Base-by-base conservation (phyloP, 2,329 filamentous ascomycete genomes). In the Dendryphion nanum region DNA sequence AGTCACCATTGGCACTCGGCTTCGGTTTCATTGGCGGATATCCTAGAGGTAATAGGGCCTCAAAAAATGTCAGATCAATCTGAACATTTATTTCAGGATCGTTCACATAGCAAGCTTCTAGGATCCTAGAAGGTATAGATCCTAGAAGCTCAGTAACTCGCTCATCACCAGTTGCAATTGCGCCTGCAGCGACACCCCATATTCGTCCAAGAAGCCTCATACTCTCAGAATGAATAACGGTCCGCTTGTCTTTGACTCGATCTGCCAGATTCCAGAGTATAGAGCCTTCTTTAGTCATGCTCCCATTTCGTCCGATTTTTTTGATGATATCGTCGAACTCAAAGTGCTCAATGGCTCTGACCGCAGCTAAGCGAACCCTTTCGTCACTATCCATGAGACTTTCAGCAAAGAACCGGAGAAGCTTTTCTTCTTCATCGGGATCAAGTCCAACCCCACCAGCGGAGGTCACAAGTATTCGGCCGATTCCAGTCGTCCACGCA, bases 161-260 rank as follows among this genome's bases (percentile, higher is more conserved):
- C 51, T 95, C 88, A 53, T 91, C 85, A 12, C 87, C 88, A 36
- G 85, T 81, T 17, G 87, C 82, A 52, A 98, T 86, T 54, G 95
- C 90, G 14, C 89, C 87, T 14, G 84, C 81, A 10, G 88, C 91
- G 14, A 94, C 90, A n/a, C 88, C 90, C 93, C 93, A 98, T 18
- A 97, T 82, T 45, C 83, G 87, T 8, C 81, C 87, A 1, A 97
- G 72, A 6, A 94, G 75, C 35, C 82, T 84, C 79, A 95, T 95
- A 17, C 89, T 90, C 53, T 91, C 88, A 26, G 86, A 82, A 40
- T 91, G 86, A 8, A 98, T 87, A 29, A 79, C 74, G 12, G 83
- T 79, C 61, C 85, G 91, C 45, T 85, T 84, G 68, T 98, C 94
- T 52, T 90, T 89, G 49, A 88, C 89, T 47, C 93, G 81, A 58